Evolutionary conservation across 2,329 filamentous ascomycete genomes (phyloP), one percentile per base, ranked within the genome.

Genomic region (Endocalyx cinctus): DNA sequence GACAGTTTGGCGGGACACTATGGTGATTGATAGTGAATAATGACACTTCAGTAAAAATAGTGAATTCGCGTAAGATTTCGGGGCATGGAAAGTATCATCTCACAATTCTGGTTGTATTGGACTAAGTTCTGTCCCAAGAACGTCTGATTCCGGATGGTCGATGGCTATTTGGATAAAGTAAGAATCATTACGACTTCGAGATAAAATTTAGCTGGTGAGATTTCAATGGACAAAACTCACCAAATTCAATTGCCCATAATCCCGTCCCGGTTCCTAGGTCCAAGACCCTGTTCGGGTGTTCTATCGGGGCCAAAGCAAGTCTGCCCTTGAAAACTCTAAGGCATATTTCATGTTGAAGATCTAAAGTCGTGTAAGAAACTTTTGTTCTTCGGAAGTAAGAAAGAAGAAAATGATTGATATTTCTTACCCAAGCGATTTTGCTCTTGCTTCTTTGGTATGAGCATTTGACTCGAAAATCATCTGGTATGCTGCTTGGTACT

Each of bases 241-340:
- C 67, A 42, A 70, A 66, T 25, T 70, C 64, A n/a, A 70, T 60
- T 3, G 70, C 67, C 70, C 70, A 75, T 29, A 66, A 62, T 6
- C 69, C 69, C 4, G 67, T 72, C 11, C 69, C 70, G 1, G 69
- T 74, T 4, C 70, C 71, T 13, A 73, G 51, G 46, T 74, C 72
- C 5, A 75, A 56, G 14, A 67, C 63, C 15, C 60, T 55, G 25
- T 57, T 57, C 2, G 63, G 60, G 5, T 59, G 49, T 3, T 55
- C 45, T 10, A 70, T 48, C 4, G 71, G 69, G 6, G 67, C 63
- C 11, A 66, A 55, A 44, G 62, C 62, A 5, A 73, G 58, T 25
- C 59, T 57, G 30, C 67, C 64, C 22, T 58, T 53, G 26, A 67
- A 60, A 2, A 65, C 55, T 36, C 67, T 50, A 5, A 55, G 51